A percentile compares a stretch with the other conserved stretches of the same genome.
Conservation (phyloP, 441 rosid genomes). For the Cnidoscolus chayamansa region DNA sequence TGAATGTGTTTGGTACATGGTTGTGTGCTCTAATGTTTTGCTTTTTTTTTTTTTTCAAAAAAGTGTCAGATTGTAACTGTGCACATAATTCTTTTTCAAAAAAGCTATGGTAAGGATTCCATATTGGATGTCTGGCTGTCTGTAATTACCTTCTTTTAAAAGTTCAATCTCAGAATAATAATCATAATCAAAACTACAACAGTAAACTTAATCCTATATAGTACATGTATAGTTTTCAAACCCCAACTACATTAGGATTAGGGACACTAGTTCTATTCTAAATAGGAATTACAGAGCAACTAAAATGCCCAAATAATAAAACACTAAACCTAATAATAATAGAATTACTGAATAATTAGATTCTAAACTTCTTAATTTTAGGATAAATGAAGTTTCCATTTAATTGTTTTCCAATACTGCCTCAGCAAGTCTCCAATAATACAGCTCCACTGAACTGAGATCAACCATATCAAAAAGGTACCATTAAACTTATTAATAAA, state of each 20-base stretch:
- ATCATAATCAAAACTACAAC: no score
- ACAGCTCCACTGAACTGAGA: neutral
- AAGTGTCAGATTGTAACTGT: neutral
- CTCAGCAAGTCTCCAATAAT: no score
- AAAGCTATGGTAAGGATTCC: neutral
- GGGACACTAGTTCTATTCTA: no score
- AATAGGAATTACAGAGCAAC: no score
- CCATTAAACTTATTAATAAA: neutral
- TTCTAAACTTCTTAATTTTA: no score
- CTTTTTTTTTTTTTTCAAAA: neutral
- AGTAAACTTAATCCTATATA: neutral
- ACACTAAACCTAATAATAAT: no score
- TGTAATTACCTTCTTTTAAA: neutral
- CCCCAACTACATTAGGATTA: no score
- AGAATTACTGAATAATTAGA: no score
- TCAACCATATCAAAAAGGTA: constrained; percentile 4
- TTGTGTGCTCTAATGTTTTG: neutral
- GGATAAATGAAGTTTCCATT: no score
- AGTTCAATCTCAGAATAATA: neutral
- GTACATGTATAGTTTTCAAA: no score
- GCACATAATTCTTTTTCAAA: neutral
- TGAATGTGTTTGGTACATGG: neutral
- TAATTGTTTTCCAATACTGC: no score
- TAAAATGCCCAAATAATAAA: no score
- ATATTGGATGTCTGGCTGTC: neutral